Percentiles rank a stretch among this genome's conserved stretches.
Conservation (phyloP, 345 rosid genomes). For the Nephelium lappaceum region DNA sequence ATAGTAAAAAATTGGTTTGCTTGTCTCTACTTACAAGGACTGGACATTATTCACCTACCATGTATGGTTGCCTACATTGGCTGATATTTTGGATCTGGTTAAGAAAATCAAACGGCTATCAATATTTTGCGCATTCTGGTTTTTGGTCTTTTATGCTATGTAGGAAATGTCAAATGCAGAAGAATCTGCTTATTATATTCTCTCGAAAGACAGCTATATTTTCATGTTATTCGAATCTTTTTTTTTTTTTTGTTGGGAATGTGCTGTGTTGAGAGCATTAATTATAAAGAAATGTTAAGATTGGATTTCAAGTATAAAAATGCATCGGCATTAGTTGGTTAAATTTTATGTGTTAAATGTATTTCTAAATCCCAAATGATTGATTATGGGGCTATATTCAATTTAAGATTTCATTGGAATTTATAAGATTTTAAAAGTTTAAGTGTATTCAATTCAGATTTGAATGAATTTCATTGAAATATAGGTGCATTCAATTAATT, state of each 20-base stretch:
- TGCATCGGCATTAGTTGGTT: too few species aligned
- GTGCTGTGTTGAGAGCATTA: neutral
- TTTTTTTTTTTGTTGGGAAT: neutral
- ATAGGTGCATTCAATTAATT: too few species aligned
- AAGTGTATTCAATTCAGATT: too few species aligned
- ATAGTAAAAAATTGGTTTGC: constrained; percentile 14
- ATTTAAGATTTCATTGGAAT: too few species aligned
- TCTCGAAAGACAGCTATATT: too few species aligned
- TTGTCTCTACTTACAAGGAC: neutral
- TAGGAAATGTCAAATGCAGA: neutral
- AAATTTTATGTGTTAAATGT: neutral
- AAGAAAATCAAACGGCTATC: constrained; percentile 6
- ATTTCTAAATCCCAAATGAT: neutral
- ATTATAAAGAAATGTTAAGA: neutral
- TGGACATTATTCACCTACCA: constrained; percentile 2
- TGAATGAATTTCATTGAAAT: too few species aligned
- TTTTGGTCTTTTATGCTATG: neutral
- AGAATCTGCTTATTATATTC: neutral
- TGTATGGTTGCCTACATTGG: neutral
- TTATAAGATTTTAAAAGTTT: too few species aligned
- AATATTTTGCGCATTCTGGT: neutral
- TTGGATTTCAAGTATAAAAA: too few species aligned
- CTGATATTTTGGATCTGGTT: constrained; percentile 20
- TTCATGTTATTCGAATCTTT: too few species aligned
- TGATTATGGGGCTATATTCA: too few species aligned